Conservation (phyloP, 225 moss, liverwort and hornwort species). For the Bryum argenteum region DNA sequence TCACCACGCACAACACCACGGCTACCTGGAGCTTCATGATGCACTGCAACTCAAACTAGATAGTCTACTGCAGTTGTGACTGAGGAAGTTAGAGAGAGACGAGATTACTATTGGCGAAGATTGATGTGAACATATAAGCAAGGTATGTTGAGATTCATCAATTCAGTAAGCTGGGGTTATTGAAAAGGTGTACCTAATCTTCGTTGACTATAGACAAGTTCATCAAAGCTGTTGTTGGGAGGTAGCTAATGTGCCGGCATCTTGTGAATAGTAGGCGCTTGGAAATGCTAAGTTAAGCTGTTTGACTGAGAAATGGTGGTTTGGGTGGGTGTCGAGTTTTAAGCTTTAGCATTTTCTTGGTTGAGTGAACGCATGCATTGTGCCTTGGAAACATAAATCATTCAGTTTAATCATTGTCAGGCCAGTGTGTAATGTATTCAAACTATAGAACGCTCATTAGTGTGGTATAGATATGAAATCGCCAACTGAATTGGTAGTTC, state of each 20-base stretch:
- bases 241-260: background rate
- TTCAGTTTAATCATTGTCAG: too few species aligned
- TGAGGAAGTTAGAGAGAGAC: background rate
- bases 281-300: background rate
- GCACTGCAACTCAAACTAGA: background rate
- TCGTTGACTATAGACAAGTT: background rate
- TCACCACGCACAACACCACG: conserved; percentile 23
- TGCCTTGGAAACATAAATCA: too few species aligned
- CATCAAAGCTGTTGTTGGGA: conserved; percentile 14
- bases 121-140: background rate
- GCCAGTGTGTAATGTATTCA: too few species aligned
- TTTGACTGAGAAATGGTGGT: background rate
- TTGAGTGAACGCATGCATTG: too few species aligned
- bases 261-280: background rate
- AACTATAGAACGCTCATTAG: too few species aligned
- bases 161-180: background rate
- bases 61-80: too few species aligned
- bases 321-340: background rate
- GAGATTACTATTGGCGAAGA: background rate
- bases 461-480: too few species aligned
- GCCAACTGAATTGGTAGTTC: too few species aligned
- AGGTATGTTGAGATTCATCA: background rate
- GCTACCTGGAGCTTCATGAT: conserved; percentile 32
- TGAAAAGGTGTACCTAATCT: conserved; percentile 2
- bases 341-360: background rate